A percentile compares a stretch with the other conserved stretches of the same genome.
These are phyloP conservation scores for Xylaria grammica DNA, from an alignment of 495 filamentous ascomycete species.

Conservation along the genomic window DNA sequence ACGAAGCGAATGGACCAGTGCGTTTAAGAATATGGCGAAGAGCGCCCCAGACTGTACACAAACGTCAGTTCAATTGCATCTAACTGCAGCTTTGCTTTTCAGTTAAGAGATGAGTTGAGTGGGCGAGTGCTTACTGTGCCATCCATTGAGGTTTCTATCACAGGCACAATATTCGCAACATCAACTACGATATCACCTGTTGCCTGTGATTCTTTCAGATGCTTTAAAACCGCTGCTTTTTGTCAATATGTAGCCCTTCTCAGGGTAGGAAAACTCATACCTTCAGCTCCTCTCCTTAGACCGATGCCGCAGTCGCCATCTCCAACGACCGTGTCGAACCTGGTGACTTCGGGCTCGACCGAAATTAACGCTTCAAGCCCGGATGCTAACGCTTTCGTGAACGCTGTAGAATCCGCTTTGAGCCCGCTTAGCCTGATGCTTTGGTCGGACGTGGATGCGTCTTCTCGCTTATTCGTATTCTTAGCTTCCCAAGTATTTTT, in stretches of 20 bases:
- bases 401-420: slow-evolving; percentile 62
- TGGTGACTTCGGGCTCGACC: slow-evolving; percentile 83
- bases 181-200: slow-evolving; percentile 73
- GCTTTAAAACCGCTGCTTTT: slow-evolving; percentile 65
- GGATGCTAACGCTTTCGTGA: slow-evolving; percentile 65
- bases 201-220: slow-evolving; percentile 62
- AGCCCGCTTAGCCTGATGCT: slow-evolving; percentile 70
- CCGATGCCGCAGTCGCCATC: slow-evolving; percentile 96
- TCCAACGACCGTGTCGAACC: slow-evolving; percentile 89
- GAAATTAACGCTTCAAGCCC: slow-evolving; percentile 74
- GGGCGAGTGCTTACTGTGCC: slow-evolving; percentile 60
- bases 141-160: slow-evolving; percentile 92
- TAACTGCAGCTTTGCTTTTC: background rate
- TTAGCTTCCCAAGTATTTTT: slow-evolving; percentile 64
- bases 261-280: slow-evolving; percentile 42
- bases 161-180: slow-evolving; percentile 74
- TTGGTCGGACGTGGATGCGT: slow-evolving; percentile 46
- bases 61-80: background rate
- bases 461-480: slow-evolving; percentile 50
- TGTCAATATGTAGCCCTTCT: slow-evolving; percentile 8
- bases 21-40: slow-evolving; percentile 95
- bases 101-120: background rate
- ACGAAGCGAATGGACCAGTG: slow-evolving; percentile 77
- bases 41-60: slow-evolving; percentile 72
- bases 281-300: slow-evolving; percentile 86